Base-by-base conservation (phyloP, 176 grass and related monocot genomes). In the Oryza meridionalis region DNA sequence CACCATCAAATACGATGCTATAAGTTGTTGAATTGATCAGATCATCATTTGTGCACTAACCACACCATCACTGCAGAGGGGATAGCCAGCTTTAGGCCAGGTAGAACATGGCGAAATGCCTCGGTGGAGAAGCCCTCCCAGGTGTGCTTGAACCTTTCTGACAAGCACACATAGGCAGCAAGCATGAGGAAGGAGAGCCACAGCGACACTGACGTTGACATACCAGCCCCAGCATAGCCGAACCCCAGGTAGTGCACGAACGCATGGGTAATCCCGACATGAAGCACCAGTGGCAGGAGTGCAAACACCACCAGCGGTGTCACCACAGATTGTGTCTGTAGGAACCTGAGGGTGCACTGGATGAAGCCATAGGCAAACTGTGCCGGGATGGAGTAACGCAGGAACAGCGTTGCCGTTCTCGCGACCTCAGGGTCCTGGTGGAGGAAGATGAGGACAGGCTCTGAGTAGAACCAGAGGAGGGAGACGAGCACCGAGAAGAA, bases 31-130 rank as follows among this genome's bases (percentile, higher is more conserved):
- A 16, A 78, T 70, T 33, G 43, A 5, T 21, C 31, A 7, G 40
- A 27, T 78, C 0, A 33, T 58, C 25, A 3, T 45, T 69, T 47
- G 19, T 47, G 38, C 25, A 80, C 76, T 91, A 43, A 91, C 86
- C 90, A 92, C 24, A 92, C 77, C 90, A 92, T 92, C 32, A 84
- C 69, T 7, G 86, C 90, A 7, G 90, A 92, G 45, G 90, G 90
- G 8, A 89, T 15, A 29, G 90, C 87, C 10, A 89, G 7, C 64
- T 88, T 73, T 38, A 92, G 69, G 70, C 87, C 84, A 4, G 87
- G 79, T 5, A 86, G 76, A 27, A 89, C 81, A 1, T 82, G 76
- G 12, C 43, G 55, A 37, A 92, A 92, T 3, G 83, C 82, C 76
- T 89, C 90, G 1, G 76, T 11, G 9, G 90, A 86, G 46, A 89